Evolutionary conservation across 805 yeast genomes (phyloP).

Genomic region (Vanderwaltozyma yarrowii): DNA sequence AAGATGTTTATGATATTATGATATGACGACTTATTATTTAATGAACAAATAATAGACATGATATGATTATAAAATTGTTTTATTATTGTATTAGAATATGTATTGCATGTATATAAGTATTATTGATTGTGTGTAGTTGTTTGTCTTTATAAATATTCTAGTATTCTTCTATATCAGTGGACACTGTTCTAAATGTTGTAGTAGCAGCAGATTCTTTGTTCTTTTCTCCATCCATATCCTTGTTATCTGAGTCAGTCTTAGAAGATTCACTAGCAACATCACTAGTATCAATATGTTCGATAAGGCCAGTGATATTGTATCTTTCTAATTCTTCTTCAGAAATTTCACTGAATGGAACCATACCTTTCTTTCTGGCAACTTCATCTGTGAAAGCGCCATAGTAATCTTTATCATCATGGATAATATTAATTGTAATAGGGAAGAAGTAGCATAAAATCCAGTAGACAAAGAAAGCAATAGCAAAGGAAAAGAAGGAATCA

Average conservation of each 20-base stretch:
- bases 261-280: not conserved
- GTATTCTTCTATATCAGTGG: no score
- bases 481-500: constrained; percentile 35
- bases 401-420: constrained; percentile 33
- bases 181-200: not conserved
- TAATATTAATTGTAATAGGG: constrained; percentile 30
- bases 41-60: no score
- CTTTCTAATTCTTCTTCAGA: constrained; percentile 16
- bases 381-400: constrained; percentile 31
- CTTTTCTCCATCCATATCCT: not conserved
- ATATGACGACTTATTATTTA: no score
- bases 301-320: not conserved
- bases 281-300: not conserved
- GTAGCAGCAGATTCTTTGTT: not conserved
- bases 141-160: no score
- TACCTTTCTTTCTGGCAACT: constrained; percentile 25
- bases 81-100: no score
- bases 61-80: no score
- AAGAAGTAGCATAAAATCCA: constrained; percentile 28
- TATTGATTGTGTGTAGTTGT: no score
- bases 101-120: no score
- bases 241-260: not conserved
- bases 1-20: no score
- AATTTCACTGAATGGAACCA: constrained; percentile 27
- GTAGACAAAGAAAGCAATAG: constrained; percentile 31